These are phyloP conservation scores for Alternaria incomplexa DNA, from an alignment of 2,329 filamentous ascomycete species.

Conservation along the genomic window DNA sequence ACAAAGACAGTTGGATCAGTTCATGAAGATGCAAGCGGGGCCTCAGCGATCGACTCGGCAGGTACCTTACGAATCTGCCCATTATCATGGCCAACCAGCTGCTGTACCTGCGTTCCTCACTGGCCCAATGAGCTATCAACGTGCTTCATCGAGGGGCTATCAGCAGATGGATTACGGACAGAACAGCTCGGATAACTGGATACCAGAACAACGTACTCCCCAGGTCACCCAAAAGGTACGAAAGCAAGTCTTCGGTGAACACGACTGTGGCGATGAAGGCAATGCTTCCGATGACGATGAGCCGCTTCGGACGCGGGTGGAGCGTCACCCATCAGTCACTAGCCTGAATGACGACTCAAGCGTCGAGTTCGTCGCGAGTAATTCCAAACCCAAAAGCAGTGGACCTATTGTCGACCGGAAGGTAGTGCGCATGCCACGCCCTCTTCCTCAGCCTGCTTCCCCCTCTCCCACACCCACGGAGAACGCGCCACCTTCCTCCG, in stretches of 20 bases:
- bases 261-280: neutral
- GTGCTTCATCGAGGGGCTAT: neutral
- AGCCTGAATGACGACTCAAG: constrained; percentile 1
- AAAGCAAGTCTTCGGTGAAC: neutral
- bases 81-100: neutral
- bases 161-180: neutral
- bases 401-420: neutral
- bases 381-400: neutral
- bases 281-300: constrained; percentile 25
- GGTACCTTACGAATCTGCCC: neutral
- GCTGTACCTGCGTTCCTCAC: neutral
- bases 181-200: neutral
- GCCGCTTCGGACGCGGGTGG: constrained; percentile 17
- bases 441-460: neutral
- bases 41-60: neutral
- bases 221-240: neutral
- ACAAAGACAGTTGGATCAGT: neutral
- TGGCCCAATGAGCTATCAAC: constrained; percentile 3
- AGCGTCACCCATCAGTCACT: constrained; percentile 9
- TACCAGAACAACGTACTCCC: neutral
- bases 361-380: constrained; percentile 2
- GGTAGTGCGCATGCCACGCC: neutral
- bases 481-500: neutral
- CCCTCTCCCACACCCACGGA: neutral
- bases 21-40: neutral